phyloP scores from a whole-genome alignment of 164 flowering plant species.

The Euptelea pleiosperma region DNA sequence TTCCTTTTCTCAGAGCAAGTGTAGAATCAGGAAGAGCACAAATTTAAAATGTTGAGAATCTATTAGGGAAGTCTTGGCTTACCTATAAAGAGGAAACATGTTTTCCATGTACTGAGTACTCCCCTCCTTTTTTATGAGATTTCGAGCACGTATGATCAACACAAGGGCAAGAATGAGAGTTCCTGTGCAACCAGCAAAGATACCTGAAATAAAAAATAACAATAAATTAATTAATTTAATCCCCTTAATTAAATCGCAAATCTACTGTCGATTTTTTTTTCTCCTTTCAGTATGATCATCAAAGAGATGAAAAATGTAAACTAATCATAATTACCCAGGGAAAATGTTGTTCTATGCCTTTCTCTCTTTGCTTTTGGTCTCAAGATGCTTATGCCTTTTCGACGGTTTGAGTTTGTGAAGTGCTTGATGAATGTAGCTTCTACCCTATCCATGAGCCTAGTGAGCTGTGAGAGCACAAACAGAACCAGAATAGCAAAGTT shows the following conservation, averaged over 20 bases:
- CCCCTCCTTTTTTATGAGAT: conserved; percentile 28
- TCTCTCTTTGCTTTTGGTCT: conserved; percentile 46
- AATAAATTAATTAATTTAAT: conserved; percentile 1
- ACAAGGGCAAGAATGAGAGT: conserved; percentile 46
- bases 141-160: conserved; percentile 32
- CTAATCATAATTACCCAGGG: conserved; percentile 49
- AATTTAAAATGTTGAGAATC: not conserved
- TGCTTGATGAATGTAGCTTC: conserved; percentile 67
- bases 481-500: not conserved
- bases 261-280: too few species aligned
- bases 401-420: conserved; percentile 53
- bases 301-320: too few species aligned
- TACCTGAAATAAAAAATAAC: conserved; percentile 35
- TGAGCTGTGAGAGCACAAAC: conserved; percentile 28
- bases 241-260: not conserved
- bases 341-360: conserved; percentile 49
- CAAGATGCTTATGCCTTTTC: conserved; percentile 50
- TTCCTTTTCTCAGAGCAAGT: not conserved
- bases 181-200: conserved; percentile 46
- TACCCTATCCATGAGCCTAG: conserved; percentile 56
- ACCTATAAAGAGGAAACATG: conserved; percentile 73
- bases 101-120: conserved; percentile 45
- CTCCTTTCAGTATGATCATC: too few species aligned
- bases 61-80: not conserved
- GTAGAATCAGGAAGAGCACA: not conserved